Conservation (phyloP, 176 grass and related monocot genomes). For the Leersia perrieri region DNA sequence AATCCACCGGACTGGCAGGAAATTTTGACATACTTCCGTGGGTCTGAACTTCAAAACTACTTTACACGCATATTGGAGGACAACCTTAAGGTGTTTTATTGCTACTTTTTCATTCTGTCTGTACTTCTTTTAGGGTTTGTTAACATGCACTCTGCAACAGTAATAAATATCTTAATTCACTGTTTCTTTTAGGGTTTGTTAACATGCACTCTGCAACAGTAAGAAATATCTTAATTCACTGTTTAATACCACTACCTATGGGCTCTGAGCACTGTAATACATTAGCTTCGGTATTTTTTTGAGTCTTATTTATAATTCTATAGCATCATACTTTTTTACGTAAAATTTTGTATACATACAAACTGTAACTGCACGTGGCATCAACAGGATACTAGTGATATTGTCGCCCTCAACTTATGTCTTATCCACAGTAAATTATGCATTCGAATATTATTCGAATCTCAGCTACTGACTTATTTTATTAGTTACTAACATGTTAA, state of each 20-base stretch:
- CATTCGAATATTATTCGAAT: not conserved
- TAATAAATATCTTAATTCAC: too few species aligned
- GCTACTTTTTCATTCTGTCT: slow-evolving; percentile 4
- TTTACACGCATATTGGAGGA: slow-evolving; percentile 91
- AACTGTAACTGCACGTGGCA: not conserved
- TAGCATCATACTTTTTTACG: not conserved
- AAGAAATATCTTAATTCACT: not conserved
- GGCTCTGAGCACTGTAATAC: not conserved
- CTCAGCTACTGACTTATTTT: not conserved
- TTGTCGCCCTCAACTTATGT: not conserved
- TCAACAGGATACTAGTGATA: not conserved
- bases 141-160: not conserved
- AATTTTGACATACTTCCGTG: slow-evolving; percentile 88
- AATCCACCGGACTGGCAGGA: slow-evolving; percentile 93
- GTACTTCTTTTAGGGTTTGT: slow-evolving; percentile 9
- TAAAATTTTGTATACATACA: not conserved
- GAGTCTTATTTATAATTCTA: not conserved
- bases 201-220: not conserved
- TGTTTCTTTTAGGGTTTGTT: slow-evolving; percentile 17
- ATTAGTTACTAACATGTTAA: not conserved
- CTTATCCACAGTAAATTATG: not conserved
- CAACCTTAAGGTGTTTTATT: slow-evolving; percentile 64
- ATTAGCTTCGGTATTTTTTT: not conserved
- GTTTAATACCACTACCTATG: not conserved
- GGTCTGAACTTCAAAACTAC: slow-evolving; percentile 91